Evolutionary conservation across 2,329 filamentous ascomycete genomes (phyloP), one percentile per base, ranked within the genome.

Genomic region (Sarocladium oryzae): DNA sequence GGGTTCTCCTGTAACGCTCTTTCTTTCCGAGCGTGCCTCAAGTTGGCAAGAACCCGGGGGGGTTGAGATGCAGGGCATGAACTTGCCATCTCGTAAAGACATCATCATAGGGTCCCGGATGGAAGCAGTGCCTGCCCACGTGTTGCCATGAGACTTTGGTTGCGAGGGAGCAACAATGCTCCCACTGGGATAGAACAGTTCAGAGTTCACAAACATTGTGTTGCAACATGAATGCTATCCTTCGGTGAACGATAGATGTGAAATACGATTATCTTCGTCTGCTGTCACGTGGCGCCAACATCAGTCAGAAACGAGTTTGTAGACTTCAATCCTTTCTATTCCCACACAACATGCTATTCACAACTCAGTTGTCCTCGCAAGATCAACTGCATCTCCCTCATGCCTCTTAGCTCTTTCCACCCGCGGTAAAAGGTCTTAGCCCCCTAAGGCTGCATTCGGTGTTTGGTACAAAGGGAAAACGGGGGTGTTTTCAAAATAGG

Each of bases 341-440:
- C 28, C 43, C 26, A 48, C 43, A 48, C 43, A 48, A n/a, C 43
- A 48, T 7, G 43, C 43, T 48, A 48, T 48, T 24, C 43, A 48
- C 40, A 45, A 45, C 40, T 28, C 40, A 45, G 40, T 23, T n/a
- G 18, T 30, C 40, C 40, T 28, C 40, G 9, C 37, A 41, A 24
- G 35, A 18, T 6, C 16, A 37, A 23, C 40, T 16, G 37, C 37
- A 21, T 26, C 35, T n/a, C 21, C 21, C 26, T 23, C 43, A 20
- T 48, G 24, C 43, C 43, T 33, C 26, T n/a, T 13, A 33, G 28
- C 26, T 48, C 24, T 30, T 15, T 7, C 43, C 43, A 48, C 26
- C 43, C 43, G 43, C 28, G 11, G 40, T 45, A 18, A 32, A 28
- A 20, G 33, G 21, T 33, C 18, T 48, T 26, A 33, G 43, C 43